A percentile compares a stretch with the other conserved stretches of the same genome.
Evolutionary conservation across 192 early-diverging fungal species (phyloP).

Genomic region (Geranomyces michiganensis): DNA sequence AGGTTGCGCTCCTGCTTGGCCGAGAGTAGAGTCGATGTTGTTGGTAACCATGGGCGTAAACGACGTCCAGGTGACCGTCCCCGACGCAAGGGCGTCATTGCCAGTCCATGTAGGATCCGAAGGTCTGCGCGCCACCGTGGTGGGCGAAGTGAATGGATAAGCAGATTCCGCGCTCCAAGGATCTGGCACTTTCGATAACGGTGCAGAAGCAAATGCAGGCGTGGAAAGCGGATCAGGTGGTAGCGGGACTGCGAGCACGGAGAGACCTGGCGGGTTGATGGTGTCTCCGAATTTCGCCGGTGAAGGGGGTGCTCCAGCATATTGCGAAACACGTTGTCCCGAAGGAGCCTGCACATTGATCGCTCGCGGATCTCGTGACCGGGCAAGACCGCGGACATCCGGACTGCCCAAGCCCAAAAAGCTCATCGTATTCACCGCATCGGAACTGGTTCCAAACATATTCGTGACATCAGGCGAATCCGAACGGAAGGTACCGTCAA

Average conservation of each 20-base stretch:
- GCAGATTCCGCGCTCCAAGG: conserved; percentile 9
- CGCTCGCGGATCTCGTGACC: neutral
- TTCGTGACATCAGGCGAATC: conserved; percentile 5
- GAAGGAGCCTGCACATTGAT: neutral
- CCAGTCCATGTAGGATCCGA: too few species aligned
- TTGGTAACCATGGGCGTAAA: too few species aligned
- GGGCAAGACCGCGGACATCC: neutral
- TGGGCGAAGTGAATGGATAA: conserved; percentile 12
- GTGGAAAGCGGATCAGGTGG: neutral
- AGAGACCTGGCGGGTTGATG: neutral
- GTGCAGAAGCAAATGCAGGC: neutral
- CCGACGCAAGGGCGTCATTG: too few species aligned
- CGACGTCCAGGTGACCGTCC: too few species aligned
- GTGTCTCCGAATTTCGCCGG: neutral
- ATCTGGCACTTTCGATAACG: neutral
- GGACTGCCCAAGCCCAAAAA: conserved; percentile 33
- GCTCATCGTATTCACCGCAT: conserved; percentile 38
- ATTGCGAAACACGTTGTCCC: neutral
- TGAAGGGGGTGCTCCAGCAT: neutral
- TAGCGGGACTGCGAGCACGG: neutral
- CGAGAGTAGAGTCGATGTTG: too few species aligned
- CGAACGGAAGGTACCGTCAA: neutral
- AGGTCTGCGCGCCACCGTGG: neutral
- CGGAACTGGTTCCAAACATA: conserved; percentile 33
- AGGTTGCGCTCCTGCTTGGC: too few species aligned